Conservation (phyloP, 2,329 filamentous ascomycete genomes). For the Pseudogymnoascus sp. region DNA sequence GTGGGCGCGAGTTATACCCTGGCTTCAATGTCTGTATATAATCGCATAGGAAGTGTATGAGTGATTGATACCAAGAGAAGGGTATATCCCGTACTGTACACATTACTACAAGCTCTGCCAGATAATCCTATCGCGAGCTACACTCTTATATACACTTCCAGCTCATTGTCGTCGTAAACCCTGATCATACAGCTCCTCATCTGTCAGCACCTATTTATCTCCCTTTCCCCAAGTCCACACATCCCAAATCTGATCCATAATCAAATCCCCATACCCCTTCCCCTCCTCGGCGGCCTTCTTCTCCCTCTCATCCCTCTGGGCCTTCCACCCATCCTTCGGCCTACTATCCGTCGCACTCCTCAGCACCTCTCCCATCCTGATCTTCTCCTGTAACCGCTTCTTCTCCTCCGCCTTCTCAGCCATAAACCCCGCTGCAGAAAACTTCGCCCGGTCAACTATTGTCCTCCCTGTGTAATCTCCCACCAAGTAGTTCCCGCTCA, state of each 20-base stretch:
- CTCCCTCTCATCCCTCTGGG: conserved; percentile 28
- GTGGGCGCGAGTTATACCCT: background rate
- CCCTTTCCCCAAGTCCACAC: conserved; percentile 40
- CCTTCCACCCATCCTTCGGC: conserved; percentile 30
- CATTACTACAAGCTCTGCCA: background rate
- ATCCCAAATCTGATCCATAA: conserved; percentile 41
- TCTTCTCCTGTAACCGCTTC: conserved; percentile 14
- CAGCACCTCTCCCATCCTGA: conserved; percentile 26
- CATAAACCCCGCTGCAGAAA: conserved; percentile 11
- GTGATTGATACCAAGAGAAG: background rate
- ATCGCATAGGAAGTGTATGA: background rate
- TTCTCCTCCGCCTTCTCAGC: conserved; percentile 17
- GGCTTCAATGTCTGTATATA: background rate
- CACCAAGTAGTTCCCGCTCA: conserved; percentile 26
- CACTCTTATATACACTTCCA: conserved; percentile 8
- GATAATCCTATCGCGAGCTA: background rate
- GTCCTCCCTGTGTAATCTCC: conserved; percentile 25
- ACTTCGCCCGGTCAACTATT: conserved; percentile 20
- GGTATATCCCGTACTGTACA: conserved; percentile 4
- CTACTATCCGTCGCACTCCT: conserved; percentile 35
- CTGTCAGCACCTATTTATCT: conserved; percentile 25
- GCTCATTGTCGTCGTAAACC: background rate
- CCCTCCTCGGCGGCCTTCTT: conserved; percentile 29
- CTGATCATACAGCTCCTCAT: conserved; percentile 24
- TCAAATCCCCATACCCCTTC: conserved; percentile 36